Percentiles rank a stretch among this genome's conserved stretches.
These are phyloP conservation scores for Volvox reticuliferus DNA, from an alignment of 139 green algal species.

Conservation along the genomic window DNA sequence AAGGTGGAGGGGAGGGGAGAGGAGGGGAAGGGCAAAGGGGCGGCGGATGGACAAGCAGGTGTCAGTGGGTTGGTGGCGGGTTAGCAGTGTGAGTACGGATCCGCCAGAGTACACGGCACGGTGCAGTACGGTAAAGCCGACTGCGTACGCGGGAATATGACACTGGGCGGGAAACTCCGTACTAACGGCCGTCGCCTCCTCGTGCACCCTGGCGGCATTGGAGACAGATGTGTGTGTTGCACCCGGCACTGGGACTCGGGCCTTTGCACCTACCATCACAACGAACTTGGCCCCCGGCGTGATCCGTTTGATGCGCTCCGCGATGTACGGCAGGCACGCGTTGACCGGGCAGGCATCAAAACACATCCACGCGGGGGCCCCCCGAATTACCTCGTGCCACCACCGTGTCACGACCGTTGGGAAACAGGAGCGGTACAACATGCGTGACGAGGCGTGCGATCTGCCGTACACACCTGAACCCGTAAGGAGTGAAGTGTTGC, in stretches of 20 bases:
- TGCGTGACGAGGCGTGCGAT: conserved; percentile 34
- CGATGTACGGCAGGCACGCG: conserved; percentile 78
- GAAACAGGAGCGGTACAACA: conserved; percentile 86
- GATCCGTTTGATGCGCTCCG: conserved; percentile 70
- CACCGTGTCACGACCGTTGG: conserved; percentile 79
- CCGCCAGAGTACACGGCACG: no score
- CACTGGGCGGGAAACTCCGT: no score
- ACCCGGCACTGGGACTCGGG: background rate
- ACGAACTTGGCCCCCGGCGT: conserved; percentile 85
- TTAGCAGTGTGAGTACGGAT: no score
- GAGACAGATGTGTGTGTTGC: no score
- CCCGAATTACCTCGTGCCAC: conserved; percentile 65
- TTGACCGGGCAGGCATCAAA: conserved; percentile 87
- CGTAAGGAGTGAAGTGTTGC: no score
- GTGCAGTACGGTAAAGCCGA: no score
- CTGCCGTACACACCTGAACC: conserved; percentile 69
- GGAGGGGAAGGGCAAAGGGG: background rate
- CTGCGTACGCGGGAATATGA: no score
- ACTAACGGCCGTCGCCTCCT: no score
- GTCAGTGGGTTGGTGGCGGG: no score
- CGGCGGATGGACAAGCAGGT: no score
- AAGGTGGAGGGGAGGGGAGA: background rate
- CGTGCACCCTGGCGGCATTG: no score
- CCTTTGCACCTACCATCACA: conserved; percentile 70
- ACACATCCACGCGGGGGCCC: conserved; percentile 70